Conservation (phyloP, 805 yeast genomes). For the Ogataea methanolica region DNA sequence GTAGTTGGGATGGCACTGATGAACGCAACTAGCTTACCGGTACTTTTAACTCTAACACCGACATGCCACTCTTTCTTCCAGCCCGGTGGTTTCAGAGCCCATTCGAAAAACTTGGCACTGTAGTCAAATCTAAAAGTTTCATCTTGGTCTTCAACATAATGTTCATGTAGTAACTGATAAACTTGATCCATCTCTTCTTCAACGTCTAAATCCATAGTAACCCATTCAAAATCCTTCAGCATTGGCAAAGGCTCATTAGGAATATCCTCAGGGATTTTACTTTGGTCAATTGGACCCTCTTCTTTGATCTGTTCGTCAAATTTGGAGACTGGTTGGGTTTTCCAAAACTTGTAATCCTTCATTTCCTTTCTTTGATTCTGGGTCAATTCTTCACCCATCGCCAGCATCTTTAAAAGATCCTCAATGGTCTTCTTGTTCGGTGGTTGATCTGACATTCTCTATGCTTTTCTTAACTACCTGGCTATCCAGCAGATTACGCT, state of each 20-base stretch:
- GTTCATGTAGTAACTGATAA: constrained; percentile 73
- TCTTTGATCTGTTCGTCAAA: constrained; percentile 60
- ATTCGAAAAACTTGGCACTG: constrained; percentile 72
- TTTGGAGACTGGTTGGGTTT: constrained; percentile 89
- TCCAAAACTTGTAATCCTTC: constrained; percentile 95
- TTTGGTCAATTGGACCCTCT: constrained; percentile 78
- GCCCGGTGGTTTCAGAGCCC: constrained; percentile 96
- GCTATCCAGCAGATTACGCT: neutral
- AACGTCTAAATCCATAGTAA: constrained; percentile 59
- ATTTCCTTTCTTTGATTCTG: constrained; percentile 63
- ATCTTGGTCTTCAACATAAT: constrained; percentile 93
- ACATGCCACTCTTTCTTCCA: constrained; percentile 86
- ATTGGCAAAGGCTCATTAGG: constrained; percentile 68
- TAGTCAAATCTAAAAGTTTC: constrained; percentile 90
- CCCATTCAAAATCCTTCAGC: constrained; percentile 84
- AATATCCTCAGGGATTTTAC: constrained; percentile 67
- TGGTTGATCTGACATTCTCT: neutral
- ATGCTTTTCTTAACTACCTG: neutral
- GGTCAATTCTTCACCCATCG: constrained; percentile 50
- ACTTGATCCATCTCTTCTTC: constrained; percentile 66
- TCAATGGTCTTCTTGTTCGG: constrained; percentile 39
- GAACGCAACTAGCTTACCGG: constrained; percentile 81
- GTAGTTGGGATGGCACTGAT: constrained; percentile 85
- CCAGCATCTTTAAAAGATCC: constrained; percentile 52
- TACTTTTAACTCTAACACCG: constrained; percentile 81